Percentiles rank a stretch among this genome's conserved stretches.
Evolutionary conservation across 805 yeast species (phyloP).

Genomic region (Saccharomycopsis guyanensis): DNA sequence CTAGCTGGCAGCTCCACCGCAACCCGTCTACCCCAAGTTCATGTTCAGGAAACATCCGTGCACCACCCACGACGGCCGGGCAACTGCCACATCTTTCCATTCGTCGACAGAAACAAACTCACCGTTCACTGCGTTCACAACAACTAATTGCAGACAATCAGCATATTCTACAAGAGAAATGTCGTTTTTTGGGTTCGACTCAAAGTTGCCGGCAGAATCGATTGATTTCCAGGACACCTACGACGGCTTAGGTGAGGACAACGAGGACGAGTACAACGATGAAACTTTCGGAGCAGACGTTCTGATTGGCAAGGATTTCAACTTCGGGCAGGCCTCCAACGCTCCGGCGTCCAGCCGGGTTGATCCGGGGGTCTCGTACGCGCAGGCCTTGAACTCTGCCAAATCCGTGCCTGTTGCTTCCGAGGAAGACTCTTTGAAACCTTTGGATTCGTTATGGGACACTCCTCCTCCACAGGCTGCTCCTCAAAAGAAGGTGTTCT

Average conservation of each 20-base stretch:
- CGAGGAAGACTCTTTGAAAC: slow-evolving; percentile 42
- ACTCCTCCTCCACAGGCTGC: slow-evolving; percentile 24
- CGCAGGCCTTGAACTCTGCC: slow-evolving; percentile 37
- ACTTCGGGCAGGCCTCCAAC: slow-evolving; percentile 41
- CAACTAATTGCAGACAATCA: too few relatives aligned
- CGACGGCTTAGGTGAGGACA: slow-evolving; percentile 73
- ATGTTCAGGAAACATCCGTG: too few relatives aligned
- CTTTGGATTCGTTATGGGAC: slow-evolving; percentile 69
- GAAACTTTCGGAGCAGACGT: slow-evolving; percentile 66
- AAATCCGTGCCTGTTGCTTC: slow-evolving; percentile 30
- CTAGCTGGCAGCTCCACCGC: too few relatives aligned
- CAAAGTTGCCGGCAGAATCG: slow-evolving; percentile 32
- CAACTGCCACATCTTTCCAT: too few relatives aligned
- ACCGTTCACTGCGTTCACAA: too few relatives aligned
- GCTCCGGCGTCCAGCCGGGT: slow-evolving; percentile 23
- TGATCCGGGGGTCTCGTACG: slow-evolving; percentile 33
- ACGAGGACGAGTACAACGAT: slow-evolving; percentile 72
- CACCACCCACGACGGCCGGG: too few relatives aligned
- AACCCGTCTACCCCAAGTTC: too few relatives aligned
- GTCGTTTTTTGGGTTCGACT: slow-evolving; percentile 65
- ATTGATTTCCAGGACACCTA: slow-evolving; percentile 80
- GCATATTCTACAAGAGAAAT: too few relatives aligned
- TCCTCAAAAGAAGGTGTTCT: slow-evolving; percentile 37
- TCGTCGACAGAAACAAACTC: too few relatives aligned
- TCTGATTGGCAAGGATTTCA: slow-evolving; percentile 53